phyloP scores from a whole-genome alignment of 2,329 filamentous ascomycete species.

The Claviceps pazoutovae region DNA sequence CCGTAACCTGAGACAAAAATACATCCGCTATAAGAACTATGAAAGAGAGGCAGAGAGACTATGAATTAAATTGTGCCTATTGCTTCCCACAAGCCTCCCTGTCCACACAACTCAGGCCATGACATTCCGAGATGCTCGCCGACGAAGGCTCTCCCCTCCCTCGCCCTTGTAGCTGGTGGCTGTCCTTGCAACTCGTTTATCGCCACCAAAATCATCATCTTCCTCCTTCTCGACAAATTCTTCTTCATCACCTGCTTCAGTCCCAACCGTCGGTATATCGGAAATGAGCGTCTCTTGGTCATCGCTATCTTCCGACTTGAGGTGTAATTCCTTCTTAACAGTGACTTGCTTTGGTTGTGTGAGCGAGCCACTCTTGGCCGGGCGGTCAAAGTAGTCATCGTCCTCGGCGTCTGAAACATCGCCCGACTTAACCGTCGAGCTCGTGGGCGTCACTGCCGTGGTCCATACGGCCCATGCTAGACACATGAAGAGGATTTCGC shows the following conservation, averaged over 20 bases:
- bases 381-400: constrained; percentile 24
- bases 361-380: constrained; percentile 24
- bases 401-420: constrained; percentile 8
- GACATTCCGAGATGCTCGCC: constrained; percentile 15
- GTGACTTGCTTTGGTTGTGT: constrained; percentile 27
- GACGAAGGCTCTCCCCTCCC: constrained; percentile 18
- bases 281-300: constrained; percentile 15
- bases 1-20: no score
- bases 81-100: background rate
- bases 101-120: constrained; percentile 6
- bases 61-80: background rate
- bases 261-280: constrained; percentile 20
- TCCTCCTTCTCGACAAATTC: constrained; percentile 21
- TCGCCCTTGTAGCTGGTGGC: constrained; percentile 39
- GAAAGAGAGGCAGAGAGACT: no score
- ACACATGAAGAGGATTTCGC: constrained; percentile 54
- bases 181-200: constrained; percentile 31
- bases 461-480: constrained; percentile 48
- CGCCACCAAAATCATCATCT: constrained; percentile 15
- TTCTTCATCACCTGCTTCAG: constrained; percentile 34
- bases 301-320: constrained; percentile 22
- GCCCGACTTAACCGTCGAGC: constrained; percentile 4
- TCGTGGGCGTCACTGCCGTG: constrained; percentile 17
- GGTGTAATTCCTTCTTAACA: constrained; percentile 25
- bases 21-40: no score